A percentile compares a stretch with the other conserved stretches of the same genome.
These are phyloP conservation scores for Coniferiporia sulphurascens DNA, from an alignment of 1,284 basidiomycete species.

Conservation along the genomic window DNA sequence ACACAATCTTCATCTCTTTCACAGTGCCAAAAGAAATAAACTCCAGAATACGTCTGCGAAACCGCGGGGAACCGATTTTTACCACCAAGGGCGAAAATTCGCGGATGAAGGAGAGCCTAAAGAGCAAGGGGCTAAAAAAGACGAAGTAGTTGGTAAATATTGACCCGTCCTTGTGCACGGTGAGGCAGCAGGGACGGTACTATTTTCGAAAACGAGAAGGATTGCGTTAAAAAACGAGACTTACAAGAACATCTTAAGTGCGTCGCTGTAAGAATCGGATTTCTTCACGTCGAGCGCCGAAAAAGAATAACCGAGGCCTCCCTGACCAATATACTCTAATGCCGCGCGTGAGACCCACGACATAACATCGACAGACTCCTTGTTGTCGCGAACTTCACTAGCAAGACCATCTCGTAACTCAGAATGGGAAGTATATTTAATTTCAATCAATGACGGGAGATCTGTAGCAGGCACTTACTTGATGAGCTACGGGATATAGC, in stretches of 20 bases:
- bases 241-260: slow-evolving; percentile 28
- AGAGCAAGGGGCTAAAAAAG: slow-evolving; percentile 20
- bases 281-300: slow-evolving; percentile 28
- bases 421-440: background rate
- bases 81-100: slow-evolving; percentile 30
- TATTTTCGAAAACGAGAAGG: background rate
- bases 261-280: slow-evolving; percentile 27
- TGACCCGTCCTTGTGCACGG: slow-evolving; percentile 5
- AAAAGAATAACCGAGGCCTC: slow-evolving; percentile 37
- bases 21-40: slow-evolving; percentile 27
- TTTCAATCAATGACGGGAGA: slow-evolving; percentile 23
- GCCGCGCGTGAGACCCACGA: slow-evolving; percentile 36
- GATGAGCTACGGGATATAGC: slow-evolving; percentile 25
- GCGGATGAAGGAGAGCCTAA: background rate
- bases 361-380: slow-evolving; percentile 34
- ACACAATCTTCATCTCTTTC: slow-evolving; percentile 30
- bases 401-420: background rate
- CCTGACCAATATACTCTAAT: slow-evolving; percentile 30
- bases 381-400: slow-evolving; percentile 14
- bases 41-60: slow-evolving; percentile 35
- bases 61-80: slow-evolving; percentile 31
- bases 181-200: slow-evolving; percentile 12
- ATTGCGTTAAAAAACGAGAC: background rate
- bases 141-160: background rate
- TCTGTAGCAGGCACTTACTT: slow-evolving; percentile 22